Evolutionary conservation across 2,329 filamentous ascomycete species (phyloP).

Genomic region (Lecanicillium sp.): DNA sequence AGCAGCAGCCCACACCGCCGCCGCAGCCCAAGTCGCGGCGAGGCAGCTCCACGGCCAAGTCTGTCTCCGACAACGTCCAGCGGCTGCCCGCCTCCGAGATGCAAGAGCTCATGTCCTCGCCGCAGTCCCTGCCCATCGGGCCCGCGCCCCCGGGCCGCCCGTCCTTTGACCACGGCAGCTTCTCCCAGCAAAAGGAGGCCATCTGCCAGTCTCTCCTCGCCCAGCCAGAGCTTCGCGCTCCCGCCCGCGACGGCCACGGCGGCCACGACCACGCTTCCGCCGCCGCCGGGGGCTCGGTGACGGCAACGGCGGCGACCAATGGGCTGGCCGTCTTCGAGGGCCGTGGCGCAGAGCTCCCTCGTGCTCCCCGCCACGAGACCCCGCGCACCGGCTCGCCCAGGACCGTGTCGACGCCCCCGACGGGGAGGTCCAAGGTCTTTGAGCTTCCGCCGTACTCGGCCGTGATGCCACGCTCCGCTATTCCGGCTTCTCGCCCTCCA

Average conservation of each 20-base stretch:
- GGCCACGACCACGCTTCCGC: no score
- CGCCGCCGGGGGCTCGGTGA: no score
- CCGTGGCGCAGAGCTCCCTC: conserved; percentile 17
- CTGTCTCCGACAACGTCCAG: conserved; percentile 39
- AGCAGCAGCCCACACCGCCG: conserved; percentile 10
- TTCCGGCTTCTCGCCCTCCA: conserved; percentile 32
- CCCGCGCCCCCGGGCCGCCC: conserved; percentile 29
- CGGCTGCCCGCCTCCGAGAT: conserved; percentile 54
- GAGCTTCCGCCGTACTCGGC: conserved; percentile 23
- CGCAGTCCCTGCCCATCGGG: conserved; percentile 53
- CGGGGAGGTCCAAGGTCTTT: conserved; percentile 32
- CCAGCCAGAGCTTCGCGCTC: conserved; percentile 20
- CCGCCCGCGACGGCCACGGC: conserved; percentile 7
- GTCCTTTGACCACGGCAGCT: conserved; percentile 33
- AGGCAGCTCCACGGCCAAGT: conserved; percentile 26
- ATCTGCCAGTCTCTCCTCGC: conserved; percentile 25
- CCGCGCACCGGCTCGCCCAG: conserved; percentile 30
- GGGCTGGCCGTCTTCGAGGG: conserved; percentile 17
- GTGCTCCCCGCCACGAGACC: conserved; percentile 15
- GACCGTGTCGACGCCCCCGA: conserved; percentile 50
- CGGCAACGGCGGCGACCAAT: no score
- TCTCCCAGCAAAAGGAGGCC: conserved; percentile 25
- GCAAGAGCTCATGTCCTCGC: conserved; percentile 49
- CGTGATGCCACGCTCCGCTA: conserved; percentile 43
- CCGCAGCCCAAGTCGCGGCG: conserved; percentile 17